Percentiles rank a stretch among this genome's conserved stretches.
Conservation (phyloP, 495 filamentous ascomycete species). For the Staphylotrichum tortipilum region DNA sequence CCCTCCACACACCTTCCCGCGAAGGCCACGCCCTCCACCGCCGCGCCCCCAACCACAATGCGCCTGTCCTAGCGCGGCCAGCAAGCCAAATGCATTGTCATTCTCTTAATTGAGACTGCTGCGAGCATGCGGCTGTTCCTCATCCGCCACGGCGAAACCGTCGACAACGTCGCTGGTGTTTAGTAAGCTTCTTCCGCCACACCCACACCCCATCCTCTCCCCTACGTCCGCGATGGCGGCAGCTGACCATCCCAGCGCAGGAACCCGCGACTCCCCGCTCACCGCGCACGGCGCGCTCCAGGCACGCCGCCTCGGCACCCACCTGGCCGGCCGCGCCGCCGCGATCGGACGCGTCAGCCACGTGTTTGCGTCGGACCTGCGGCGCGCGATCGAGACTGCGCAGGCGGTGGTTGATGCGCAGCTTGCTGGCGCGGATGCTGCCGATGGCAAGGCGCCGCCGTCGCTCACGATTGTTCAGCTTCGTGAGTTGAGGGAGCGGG, state of each 20-base stretch:
- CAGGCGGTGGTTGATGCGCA: slow-evolving; percentile 52
- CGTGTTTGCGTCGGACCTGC: slow-evolving; percentile 73
- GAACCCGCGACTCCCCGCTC: slow-evolving; percentile 65
- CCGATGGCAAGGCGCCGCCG: neutral
- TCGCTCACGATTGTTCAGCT: slow-evolving; percentile 37
- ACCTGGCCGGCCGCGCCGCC: slow-evolving; percentile 44
- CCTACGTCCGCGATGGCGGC: neutral
- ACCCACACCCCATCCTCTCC: neutral
- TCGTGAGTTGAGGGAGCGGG: slow-evolving; percentile 56
- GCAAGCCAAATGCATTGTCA: too few relatives aligned
- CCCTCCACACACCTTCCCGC: too few relatives aligned
- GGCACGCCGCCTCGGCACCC: slow-evolving; percentile 51
- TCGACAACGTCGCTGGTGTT: slow-evolving; percentile 69
- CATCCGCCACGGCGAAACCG: slow-evolving; percentile 80
- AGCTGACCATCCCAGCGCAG: slow-evolving; percentile 52
- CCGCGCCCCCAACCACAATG: too few relatives aligned
- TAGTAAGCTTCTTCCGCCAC: slow-evolving; percentile 47
- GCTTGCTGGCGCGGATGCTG: neutral
- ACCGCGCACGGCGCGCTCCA: slow-evolving; percentile 78
- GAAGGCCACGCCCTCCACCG: too few relatives aligned
- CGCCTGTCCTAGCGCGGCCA: too few relatives aligned
- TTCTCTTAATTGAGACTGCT: too few relatives aligned
- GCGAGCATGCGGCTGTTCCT: slow-evolving; percentile 64
- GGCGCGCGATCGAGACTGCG: slow-evolving; percentile 64
- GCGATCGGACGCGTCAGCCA: slow-evolving; percentile 40